Evolutionary conservation across 352 stramenopile genomes (phyloP).

Genomic region (Saprolegnia diclina): DNA sequence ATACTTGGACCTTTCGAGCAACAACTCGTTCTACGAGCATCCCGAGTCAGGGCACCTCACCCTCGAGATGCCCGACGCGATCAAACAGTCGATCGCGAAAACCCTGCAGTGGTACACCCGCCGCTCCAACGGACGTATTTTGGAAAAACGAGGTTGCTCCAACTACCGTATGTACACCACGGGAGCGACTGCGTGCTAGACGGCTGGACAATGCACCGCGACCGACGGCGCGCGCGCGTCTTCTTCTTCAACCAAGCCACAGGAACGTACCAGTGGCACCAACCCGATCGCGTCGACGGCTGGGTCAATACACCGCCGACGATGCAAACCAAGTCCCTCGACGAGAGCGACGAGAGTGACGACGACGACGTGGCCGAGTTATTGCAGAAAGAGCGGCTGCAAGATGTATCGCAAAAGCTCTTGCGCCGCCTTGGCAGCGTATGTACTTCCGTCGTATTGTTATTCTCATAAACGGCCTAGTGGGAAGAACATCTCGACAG

Average conservation of each 20-base stretch:
- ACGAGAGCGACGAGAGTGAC: slow-evolving; percentile 44
- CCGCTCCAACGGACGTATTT: not conserved
- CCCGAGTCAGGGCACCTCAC: slow-evolving; percentile 26
- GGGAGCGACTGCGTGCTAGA: too few relatives aligned
- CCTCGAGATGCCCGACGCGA: not conserved
- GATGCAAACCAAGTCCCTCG: slow-evolving; percentile 8
- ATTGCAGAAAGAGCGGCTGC: not conserved
- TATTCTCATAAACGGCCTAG: too few relatives aligned
- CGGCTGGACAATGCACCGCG: slow-evolving; percentile 14
- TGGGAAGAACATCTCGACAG: slow-evolving; percentile 23
- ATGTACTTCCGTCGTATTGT: too few relatives aligned
- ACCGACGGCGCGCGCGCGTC: slow-evolving; percentile 34
- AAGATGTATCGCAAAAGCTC: slow-evolving; percentile 12
- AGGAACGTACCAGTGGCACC: slow-evolving; percentile 53
- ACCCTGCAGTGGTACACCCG: slow-evolving; percentile 10
- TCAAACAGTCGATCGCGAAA: not conserved
- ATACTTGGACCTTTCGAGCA: slow-evolving; percentile 48
- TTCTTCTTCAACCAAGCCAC: slow-evolving; percentile 67
- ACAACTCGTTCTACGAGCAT: slow-evolving; percentile 63
- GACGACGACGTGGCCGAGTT: slow-evolving; percentile 9
- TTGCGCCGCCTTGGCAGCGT: slow-evolving; percentile 9
- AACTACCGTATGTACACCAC: too few relatives aligned
- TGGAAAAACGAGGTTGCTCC: slow-evolving; percentile 24
- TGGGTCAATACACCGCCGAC: slow-evolving; percentile 47
- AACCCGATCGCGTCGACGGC: slow-evolving; percentile 31